Evolutionary conservation across 345 rosid species (phyloP).

Genomic region (Camelina sativa): DNA sequence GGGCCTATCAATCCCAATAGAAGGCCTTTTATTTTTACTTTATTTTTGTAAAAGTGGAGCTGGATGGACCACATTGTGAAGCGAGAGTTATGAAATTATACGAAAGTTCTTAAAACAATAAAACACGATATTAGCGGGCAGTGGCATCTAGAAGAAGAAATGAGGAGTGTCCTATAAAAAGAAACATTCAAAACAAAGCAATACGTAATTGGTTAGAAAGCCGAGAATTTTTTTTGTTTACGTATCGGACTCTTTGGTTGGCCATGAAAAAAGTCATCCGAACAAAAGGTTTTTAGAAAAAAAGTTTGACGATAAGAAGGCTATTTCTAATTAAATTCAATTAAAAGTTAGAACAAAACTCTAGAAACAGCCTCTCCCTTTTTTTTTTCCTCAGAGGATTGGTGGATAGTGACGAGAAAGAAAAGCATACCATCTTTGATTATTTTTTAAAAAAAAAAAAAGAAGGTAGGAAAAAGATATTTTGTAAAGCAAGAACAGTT

Average conservation of each 20-base stretch:
- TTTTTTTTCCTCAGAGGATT: not conserved
- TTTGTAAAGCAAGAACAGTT: conserved; percentile 15
- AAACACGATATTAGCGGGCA: not conserved
- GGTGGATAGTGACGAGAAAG: conserved; percentile 23
- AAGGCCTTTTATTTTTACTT: not conserved
- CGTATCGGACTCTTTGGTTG: not conserved
- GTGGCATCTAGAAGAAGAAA: not conserved
- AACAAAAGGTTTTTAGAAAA: not conserved
- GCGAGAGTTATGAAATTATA: no score
- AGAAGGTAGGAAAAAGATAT: not conserved
- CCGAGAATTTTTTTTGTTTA: not conserved
- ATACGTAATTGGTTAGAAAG: not conserved
- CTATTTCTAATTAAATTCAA: not conserved
- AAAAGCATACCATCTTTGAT: not conserved
- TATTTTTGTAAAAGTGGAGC: no score
- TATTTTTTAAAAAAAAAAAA: not conserved
- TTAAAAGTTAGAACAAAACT: conserved; percentile 1
- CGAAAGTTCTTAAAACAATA: no score
- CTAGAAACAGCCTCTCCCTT: conserved; percentile 7
- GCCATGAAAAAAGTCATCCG: not conserved
- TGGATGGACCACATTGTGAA: no score
- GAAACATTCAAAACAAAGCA: not conserved
- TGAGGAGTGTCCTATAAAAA: not conserved
- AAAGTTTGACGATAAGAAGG: not conserved
- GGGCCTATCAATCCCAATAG: not conserved